These are phyloP conservation scores for Fusarium penzigii DNA, from an alignment of 2,329 filamentous ascomycete species.

Conservation along the genomic window DNA sequence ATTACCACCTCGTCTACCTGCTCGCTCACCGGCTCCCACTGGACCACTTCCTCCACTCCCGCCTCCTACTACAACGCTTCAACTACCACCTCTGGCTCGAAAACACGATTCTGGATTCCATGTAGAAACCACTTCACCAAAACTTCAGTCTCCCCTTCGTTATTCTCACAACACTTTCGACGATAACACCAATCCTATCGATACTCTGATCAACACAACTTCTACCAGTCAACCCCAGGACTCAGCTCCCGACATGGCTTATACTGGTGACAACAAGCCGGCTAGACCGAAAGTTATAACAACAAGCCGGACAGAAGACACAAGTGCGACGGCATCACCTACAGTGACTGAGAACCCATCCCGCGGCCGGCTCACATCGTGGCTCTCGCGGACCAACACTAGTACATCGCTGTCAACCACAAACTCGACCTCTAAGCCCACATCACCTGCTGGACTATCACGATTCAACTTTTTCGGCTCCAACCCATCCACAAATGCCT, in stretches of 20 bases:
- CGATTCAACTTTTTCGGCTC: conserved; percentile 50
- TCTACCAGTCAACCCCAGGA: conserved; percentile 12
- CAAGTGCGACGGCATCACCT: conserved; percentile 10
- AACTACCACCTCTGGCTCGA: conserved; percentile 22
- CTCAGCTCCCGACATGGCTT: conserved; percentile 35
- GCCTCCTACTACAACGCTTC: conserved; percentile 16
- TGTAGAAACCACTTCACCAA: conserved; percentile 32
- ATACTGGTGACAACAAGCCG: conserved; percentile 32
- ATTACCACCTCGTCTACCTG: conserved; percentile 9
- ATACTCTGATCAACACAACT: conserved; percentile 15
- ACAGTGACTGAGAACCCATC: conserved; percentile 18
- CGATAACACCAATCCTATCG: conserved; percentile 10
- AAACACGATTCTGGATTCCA: conserved; percentile 23
- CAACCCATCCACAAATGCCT: conserved; percentile 45
- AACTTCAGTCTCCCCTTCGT: conserved; percentile 33
- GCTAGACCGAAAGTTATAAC: neutral
- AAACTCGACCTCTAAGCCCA: conserved; percentile 37
- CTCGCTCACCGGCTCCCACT: conserved; percentile 9
- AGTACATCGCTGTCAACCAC: conserved; percentile 18
- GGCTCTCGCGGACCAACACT: conserved; percentile 24
- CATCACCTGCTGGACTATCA: conserved; percentile 33
- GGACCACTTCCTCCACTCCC: conserved; percentile 11
- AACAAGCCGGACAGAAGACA: neutral
- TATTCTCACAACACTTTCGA: conserved; percentile 31
- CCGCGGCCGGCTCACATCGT: conserved; percentile 21